These are phyloP conservation scores for Delitschia confertaspora DNA, from an alignment of 495 filamentous ascomycete species.

Conservation along the genomic window DNA sequence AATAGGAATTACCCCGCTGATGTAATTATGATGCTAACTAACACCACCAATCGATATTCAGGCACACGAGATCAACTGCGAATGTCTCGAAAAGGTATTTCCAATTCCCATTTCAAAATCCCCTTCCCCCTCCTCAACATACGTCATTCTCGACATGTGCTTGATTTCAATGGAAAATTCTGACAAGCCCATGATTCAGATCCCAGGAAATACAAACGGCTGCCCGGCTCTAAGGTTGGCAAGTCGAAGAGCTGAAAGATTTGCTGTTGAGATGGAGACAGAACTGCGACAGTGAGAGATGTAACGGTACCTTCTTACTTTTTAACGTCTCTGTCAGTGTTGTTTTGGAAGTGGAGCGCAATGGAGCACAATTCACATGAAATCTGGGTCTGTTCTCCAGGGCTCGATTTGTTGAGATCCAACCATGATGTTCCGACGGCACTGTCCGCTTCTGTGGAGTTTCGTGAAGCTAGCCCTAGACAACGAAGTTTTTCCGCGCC, in stretches of 20 bases:
- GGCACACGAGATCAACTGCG: constrained; percentile 53
- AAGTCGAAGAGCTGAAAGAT: constrained; percentile 1
- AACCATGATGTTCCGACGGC: too few species aligned
- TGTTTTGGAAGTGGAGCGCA: too few species aligned
- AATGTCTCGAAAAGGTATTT: constrained; percentile 59
- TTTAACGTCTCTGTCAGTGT: too few species aligned
- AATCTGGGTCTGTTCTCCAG: too few species aligned
- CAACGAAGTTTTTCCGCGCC: too few species aligned
- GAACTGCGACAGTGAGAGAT: not conserved
- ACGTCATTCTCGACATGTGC: constrained; percentile 19
- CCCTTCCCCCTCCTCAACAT: constrained; percentile 9
- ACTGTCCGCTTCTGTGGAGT: too few species aligned
- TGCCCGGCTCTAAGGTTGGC: not conserved
- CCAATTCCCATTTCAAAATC: not conserved
- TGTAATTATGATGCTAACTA: constrained; percentile 2
- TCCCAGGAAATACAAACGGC: not conserved
- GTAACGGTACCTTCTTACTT: too few species aligned
- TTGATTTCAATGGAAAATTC: constrained; percentile 4
- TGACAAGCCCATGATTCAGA: constrained; percentile 1
- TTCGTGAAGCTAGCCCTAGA: too few species aligned
- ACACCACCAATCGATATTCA: constrained; percentile 3
- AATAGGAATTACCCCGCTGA: not conserved
- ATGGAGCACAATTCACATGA: too few species aligned
- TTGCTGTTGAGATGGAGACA: not conserved
- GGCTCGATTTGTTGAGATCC: too few species aligned